These are phyloP conservation scores for Schizosaccharomyces osmophilus DNA, from an alignment of 805 yeast genomes.

Conservation along the genomic window DNA sequence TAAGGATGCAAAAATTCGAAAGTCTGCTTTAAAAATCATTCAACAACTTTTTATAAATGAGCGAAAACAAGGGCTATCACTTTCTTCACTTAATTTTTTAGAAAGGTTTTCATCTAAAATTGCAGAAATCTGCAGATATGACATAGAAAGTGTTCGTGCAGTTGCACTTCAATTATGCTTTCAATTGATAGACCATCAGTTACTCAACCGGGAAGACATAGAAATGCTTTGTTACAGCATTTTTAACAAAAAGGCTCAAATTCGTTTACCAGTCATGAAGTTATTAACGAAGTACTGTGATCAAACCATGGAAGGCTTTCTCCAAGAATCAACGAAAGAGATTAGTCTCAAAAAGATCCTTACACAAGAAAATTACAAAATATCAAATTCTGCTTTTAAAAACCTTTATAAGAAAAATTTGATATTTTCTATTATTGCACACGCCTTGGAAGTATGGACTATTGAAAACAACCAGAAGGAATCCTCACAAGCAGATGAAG, in stretches of 20 bases:
- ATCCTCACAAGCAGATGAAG: neutral
- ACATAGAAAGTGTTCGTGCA: neutral
- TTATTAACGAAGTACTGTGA: neutral
- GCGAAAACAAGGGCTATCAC: neutral
- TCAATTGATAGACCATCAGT: neutral
- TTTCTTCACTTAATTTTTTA: neutral
- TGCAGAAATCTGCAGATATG: neutral
- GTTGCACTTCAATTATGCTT: neutral
- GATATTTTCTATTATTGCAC: neutral
- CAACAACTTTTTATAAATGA: neutral
- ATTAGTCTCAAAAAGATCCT: neutral
- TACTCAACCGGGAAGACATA: neutral
- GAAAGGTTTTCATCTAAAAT: neutral
- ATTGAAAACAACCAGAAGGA: neutral
- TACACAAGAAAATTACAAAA: neutral
- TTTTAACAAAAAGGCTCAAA: neutral
- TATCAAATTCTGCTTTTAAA: neutral
- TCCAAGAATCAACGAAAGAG: neutral
- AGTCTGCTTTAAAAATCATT: neutral
- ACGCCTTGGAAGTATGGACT: neutral
- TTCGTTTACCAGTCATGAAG: neutral
- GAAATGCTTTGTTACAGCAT: neutral
- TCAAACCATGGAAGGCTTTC: neutral
- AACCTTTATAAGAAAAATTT: neutral
- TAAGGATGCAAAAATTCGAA: neutral